Evolutionary conservation across 1,284 basidiomycete genomes (phyloP), one percentile per base, ranked within the genome.

Genomic region (Anthracocystis setariae): DNA sequence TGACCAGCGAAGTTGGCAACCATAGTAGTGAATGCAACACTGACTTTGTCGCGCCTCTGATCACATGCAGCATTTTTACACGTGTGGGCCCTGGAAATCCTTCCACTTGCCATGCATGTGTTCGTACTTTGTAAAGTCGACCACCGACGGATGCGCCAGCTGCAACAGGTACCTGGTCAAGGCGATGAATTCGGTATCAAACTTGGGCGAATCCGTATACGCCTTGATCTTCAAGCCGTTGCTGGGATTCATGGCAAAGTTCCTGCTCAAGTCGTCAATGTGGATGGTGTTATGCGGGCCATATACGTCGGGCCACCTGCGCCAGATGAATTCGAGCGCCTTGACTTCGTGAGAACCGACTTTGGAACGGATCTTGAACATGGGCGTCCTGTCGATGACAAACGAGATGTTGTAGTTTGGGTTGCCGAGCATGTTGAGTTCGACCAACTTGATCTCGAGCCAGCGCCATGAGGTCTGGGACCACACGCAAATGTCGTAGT

Each of bases 361-460:
- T 15, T 44, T 20, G 0, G 89, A 89, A 78, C 93, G 93, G 3
- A 94, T 91, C 4, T 89, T 90, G 81, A 94, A 94, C 93, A 95
- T 95, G 51, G 88, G 88, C 0, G 89, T 90, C 76, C 92, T 90
- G 85, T 94, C 92, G 15, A 93, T 86, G 23, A 81, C 79, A 45
- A 77, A 73, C 15, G 67, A 62, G 46, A 73, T 55, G 46, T 53
- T 58, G 61, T 67, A 78, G 33, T 67, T 56, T 12, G 61, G 42
- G 42, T 78, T 67, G 33, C 61, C 63, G 20, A 95, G 84, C 89
- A 94, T 91, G 23, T 88, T 91, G 23, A 95, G 86, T 82, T 95
- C 93, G 17, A 92, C 88, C 5, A 96, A 86, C 84, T 95, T 96
- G 29, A 89, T 89, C 83, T 96, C 93, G 25, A 95, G 86, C 92